Conservation (phyloP, 2,329 filamentous ascomycete genomes). For the Apiospora koreana region DNA sequence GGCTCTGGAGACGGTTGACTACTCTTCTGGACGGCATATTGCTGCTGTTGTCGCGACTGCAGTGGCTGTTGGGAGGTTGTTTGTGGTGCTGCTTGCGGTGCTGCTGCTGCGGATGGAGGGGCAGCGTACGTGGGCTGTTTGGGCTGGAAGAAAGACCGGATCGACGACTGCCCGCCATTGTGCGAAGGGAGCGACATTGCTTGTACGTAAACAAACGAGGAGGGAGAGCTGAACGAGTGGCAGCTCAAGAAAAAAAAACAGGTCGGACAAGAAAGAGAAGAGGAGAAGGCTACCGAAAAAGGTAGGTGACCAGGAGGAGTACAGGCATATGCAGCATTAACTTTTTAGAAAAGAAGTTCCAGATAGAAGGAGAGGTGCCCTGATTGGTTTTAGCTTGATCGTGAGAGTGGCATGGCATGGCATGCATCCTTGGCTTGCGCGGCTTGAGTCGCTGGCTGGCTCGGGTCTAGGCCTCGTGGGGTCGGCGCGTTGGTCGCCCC, state of each 20-base stretch:
- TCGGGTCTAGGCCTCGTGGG: slow-evolving; percentile 1
- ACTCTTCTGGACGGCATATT: background rate
- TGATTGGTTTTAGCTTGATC: background rate
- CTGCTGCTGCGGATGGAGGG: slow-evolving; percentile 23
- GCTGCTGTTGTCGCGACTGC: slow-evolving; percentile 15
- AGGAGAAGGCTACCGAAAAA: background rate
- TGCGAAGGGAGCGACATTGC: slow-evolving; percentile 40
- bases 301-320: background rate
- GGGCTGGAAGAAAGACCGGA: slow-evolving; percentile 63
- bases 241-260: background rate
- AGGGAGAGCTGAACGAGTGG: slow-evolving; percentile 6
- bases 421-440: slow-evolving; percentile 2
- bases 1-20: background rate
- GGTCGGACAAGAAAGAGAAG: background rate
- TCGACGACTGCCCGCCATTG: slow-evolving; percentile 50
- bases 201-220: slow-evolving; percentile 14
- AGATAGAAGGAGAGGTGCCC: background rate
- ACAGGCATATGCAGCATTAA: background rate
- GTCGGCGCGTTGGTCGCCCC: background rate
- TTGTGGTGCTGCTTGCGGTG: slow-evolving; percentile 12
- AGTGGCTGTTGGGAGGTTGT: slow-evolving; percentile 12
- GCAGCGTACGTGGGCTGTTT: slow-evolving; percentile 45
- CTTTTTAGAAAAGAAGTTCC: background rate
- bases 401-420: slow-evolving; percentile 4
- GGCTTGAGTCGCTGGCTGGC: background rate